These are phyloP conservation scores for Leucoagaricus sp. DNA, from an alignment of 1,284 basidiomycete genomes.

Conservation along the genomic window DNA sequence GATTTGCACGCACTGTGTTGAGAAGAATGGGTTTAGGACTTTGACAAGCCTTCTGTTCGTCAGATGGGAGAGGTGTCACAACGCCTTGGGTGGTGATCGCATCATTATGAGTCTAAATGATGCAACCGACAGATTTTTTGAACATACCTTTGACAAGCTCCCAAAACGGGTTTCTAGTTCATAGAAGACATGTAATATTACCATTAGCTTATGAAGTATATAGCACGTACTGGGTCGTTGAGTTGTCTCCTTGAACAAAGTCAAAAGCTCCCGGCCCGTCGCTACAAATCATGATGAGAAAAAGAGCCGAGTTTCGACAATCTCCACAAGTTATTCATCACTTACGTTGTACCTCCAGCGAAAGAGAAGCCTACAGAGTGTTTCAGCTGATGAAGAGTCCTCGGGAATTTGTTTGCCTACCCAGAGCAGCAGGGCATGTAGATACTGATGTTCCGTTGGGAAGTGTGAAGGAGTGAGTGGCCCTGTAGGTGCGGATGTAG, in stretches of 20 bases:
- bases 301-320: neutral
- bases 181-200: slow-evolving; percentile 16
- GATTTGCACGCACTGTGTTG: slow-evolving; percentile 52
- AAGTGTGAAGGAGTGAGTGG: slow-evolving; percentile 63
- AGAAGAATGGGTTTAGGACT: slow-evolving; percentile 80
- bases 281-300: slow-evolving; percentile 33
- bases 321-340: slow-evolving; percentile 10
- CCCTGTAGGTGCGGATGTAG: slow-evolving; percentile 40
- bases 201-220: neutral
- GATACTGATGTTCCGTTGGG: slow-evolving; percentile 66
- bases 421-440: slow-evolving; percentile 81
- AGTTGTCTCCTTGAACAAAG: slow-evolving; percentile 78
- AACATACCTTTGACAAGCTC: slow-evolving; percentile 67
- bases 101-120: neutral
- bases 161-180: slow-evolving; percentile 78
- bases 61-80: slow-evolving; percentile 63
- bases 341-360: slow-evolving; percentile 80
- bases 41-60: slow-evolving; percentile 72
- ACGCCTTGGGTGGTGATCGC: slow-evolving; percentile 37
- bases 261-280: slow-evolving; percentile 84
- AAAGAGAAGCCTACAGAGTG: slow-evolving; percentile 63
- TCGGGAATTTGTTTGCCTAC: slow-evolving; percentile 38
- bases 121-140: slow-evolving; percentile 7
- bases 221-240: slow-evolving; percentile 50
- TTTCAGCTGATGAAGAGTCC: neutral